Base-by-base conservation (phyloP, 2,329 filamentous ascomycete species). In the Aspergillus piperis region DNA sequence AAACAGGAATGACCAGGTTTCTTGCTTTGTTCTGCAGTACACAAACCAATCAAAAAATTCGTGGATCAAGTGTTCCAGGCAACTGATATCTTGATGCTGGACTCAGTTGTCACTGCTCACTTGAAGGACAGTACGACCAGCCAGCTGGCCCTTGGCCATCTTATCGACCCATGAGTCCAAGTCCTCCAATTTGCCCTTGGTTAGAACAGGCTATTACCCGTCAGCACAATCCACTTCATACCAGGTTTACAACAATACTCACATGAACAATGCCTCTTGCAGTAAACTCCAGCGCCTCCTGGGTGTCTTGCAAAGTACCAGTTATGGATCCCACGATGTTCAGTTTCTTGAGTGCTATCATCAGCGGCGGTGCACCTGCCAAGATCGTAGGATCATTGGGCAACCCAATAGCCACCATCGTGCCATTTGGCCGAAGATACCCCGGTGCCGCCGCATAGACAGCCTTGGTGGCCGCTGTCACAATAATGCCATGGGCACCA, bases 381-480 rank as follows among this genome's bases (percentile, higher is more conserved):
- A 85, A 85, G 65, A 97, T 84, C 77, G 84, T 89, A 2, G 93
- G 91, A 65, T 88, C 83, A 39, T 90, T 88, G 3, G 93, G 93
- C 23, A 97, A 82, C 71, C 93, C 93, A 71, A 98, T 94, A 78
- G 90, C 93, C 64, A 96, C 85, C 71, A 97, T 89, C 27, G 86
- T 85, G 60, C 93, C 93, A 63, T 88, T 86, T 57, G 91, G 85
- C 61, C 93, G 90, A 63, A 96, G 88, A 78, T 96, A 96, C 78
- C 83, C 87, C 49, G 90, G 87, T 44, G 94, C 94, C 81, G 96
- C 92, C 81, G 96, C 91, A 87, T 97, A 97, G 54, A 93, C 93
- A 82, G 89, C 91, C 85, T 96, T 92, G 68, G 83, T 86, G 54
- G 91, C 92, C 61, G 94, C 93, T 60, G 97, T 86, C 50, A 96